A percentile compares a stretch with the other conserved stretches of the same genome.
These are phyloP conservation scores for Amauroascus verrucosus DNA, from an alignment of 2,329 filamentous ascomycete species.

Conservation along the genomic window DNA sequence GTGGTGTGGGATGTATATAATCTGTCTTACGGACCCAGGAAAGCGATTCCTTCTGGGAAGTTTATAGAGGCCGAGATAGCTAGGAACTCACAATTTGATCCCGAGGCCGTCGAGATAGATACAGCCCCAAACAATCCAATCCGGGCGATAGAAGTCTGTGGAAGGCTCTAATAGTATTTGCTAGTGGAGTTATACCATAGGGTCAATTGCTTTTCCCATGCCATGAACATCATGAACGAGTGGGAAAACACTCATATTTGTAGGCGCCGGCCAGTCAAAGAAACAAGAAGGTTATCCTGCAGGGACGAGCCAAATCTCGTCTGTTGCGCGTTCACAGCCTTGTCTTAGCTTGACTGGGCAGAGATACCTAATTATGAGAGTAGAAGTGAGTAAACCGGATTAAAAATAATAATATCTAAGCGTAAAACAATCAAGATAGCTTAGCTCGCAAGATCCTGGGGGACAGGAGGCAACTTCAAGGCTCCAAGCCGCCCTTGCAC, in stretches of 20 bases:
- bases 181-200: background rate
- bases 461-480: no score
- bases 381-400: conserved; percentile 13
- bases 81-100: no score
- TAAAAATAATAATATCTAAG: background rate
- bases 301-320: no score
- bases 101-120: no score
- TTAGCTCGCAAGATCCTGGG: no score
- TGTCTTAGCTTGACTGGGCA: background rate
- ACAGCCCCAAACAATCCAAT: background rate
- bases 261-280: background rate
- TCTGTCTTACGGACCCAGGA: no score
- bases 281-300: no score
- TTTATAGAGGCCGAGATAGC: no score
- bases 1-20: no score
- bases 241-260: background rate
- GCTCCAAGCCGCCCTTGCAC: no score
- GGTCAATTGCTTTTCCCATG: background rate
- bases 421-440: background rate
- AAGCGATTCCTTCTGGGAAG: no score
- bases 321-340: no score
- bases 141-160: background rate
- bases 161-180: background rate
- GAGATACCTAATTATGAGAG: background rate
- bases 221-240: background rate